Conservation (phyloP, 129 eudicot species). For the Oenanthe sinensis region DNA sequence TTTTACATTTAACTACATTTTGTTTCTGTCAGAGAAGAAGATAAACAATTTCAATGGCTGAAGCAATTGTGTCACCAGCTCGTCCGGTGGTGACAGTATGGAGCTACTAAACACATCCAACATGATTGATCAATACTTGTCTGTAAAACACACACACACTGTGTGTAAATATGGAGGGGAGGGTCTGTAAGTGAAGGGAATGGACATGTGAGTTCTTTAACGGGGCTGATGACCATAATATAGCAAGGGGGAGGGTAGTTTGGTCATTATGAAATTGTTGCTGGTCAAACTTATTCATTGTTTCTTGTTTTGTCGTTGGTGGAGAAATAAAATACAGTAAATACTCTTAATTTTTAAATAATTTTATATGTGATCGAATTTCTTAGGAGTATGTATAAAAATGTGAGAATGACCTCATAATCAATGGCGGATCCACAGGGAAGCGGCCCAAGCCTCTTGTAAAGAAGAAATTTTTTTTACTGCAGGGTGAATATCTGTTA, state of each 20-base stretch:
- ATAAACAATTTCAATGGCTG: too few species aligned
- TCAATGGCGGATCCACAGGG: too few species aligned
- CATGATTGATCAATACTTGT: conserved; percentile 23
- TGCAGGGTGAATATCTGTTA: too few species aligned
- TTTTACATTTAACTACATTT: too few species aligned
- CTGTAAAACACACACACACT: not conserved
- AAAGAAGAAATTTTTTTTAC: too few species aligned
- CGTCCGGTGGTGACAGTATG: conserved; percentile 88
- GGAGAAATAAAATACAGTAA: not conserved
- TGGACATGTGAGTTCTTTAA: not conserved
- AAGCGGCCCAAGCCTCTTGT: too few species aligned
- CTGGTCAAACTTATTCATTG: not conserved
- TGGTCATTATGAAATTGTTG: not conserved
- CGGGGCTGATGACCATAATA: not conserved
- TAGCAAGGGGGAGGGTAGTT: not conserved
- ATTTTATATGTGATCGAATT: too few species aligned
- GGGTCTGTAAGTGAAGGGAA: not conserved
- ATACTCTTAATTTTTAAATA: too few species aligned
- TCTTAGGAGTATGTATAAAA: too few species aligned
- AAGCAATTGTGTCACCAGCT: conserved; percentile 43
- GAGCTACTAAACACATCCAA: conserved; percentile 77
- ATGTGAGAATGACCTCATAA: too few species aligned
- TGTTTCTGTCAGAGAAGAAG: too few species aligned
- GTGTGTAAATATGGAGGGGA: not conserved
- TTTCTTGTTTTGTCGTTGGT: not conserved